A percentile compares a stretch with the other conserved stretches of the same genome.
These are phyloP conservation scores for Vanderwaltozyma polyspora DNA, from an alignment of 805 yeast species.

Conservation along the genomic window DNA sequence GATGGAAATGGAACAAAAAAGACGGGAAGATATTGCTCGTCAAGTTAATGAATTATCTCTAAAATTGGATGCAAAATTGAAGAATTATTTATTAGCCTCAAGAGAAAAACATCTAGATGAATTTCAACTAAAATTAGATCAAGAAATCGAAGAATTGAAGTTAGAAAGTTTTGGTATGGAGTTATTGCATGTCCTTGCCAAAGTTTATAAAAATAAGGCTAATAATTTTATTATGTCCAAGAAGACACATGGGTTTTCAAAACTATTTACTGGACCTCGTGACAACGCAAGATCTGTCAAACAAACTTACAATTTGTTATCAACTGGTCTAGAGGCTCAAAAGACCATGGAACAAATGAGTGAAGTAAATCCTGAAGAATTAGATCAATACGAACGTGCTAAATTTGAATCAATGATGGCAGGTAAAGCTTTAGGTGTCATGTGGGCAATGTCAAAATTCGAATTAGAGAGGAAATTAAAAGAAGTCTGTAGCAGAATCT, in stretches of 20 bases:
- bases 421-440: constrained; percentile 85
- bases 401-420: constrained; percentile 73
- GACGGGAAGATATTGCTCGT: constrained; percentile 37
- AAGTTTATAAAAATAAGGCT: constrained; percentile 65
- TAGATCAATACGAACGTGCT: constrained; percentile 50
- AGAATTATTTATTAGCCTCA: constrained; percentile 34
- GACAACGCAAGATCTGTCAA: constrained; percentile 77
- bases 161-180: constrained; percentile 94
- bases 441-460: constrained; percentile 88
- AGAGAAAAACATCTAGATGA: constrained; percentile 37
- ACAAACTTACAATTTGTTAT: constrained; percentile 71
- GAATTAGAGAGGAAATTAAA: constrained; percentile 75
- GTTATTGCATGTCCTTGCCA: constrained; percentile 72
- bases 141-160: constrained; percentile 71
- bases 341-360: constrained; percentile 62
- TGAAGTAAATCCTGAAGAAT: constrained; percentile 50
- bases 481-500: constrained; percentile 69
- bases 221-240: constrained; percentile 61
- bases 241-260: constrained; percentile 78
- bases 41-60: constrained; percentile 41
- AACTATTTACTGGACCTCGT: constrained; percentile 67
- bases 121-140: constrained; percentile 40
- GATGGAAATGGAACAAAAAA: constrained; percentile 40
- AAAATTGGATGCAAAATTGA: constrained; percentile 39
- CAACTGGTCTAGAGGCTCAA: constrained; percentile 84